A percentile compares a stretch with the other conserved stretches of the same genome.
Evolutionary conservation across 176 grass and related monocot species (phyloP).

Genomic region (Tillandsia leiboldiana): DNA sequence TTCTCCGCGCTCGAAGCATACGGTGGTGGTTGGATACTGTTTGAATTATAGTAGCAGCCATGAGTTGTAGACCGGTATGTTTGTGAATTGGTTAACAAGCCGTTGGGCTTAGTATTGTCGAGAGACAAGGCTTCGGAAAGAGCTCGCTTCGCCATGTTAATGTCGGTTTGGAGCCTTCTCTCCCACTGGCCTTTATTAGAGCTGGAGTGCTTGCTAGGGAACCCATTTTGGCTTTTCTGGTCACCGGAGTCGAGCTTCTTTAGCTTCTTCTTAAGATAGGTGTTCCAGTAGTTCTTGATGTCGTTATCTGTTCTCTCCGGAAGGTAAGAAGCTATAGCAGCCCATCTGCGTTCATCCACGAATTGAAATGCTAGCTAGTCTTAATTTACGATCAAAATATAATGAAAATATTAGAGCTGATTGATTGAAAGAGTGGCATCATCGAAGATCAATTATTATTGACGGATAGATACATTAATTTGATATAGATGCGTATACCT

Average conservation of each 20-base stretch:
- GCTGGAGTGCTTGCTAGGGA: neutral
- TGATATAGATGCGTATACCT: slow-evolving; percentile 13
- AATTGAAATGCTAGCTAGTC: too few relatives aligned
- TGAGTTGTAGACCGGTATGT: neutral
- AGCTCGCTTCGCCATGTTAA: slow-evolving; percentile 50
- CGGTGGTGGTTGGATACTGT: neutral
- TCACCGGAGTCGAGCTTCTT: slow-evolving; percentile 8
- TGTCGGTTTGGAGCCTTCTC: slow-evolving; percentile 60
- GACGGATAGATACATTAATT: too few relatives aligned
- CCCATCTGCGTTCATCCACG: slow-evolving; percentile 34
- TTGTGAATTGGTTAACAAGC: neutral
- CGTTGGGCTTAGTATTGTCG: slow-evolving; percentile 10
- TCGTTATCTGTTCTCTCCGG: slow-evolving; percentile 70
- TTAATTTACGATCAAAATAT: too few relatives aligned
- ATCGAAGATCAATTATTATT: too few relatives aligned
- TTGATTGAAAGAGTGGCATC: too few relatives aligned
- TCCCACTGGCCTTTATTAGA: slow-evolving; percentile 67
- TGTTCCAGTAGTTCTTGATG: slow-evolving; percentile 88
- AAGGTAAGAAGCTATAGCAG: slow-evolving; percentile 71
- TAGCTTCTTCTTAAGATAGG: slow-evolving; percentile 55
- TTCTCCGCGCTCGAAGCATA: slow-evolving; percentile 26
- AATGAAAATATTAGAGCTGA: too few relatives aligned
- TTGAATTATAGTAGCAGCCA: neutral
- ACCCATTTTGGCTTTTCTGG: neutral
- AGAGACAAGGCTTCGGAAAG: slow-evolving; percentile 51